phyloP scores from a whole-genome alignment of 2,329 filamentous ascomycete genomes.

The Aspergillus pseudoviridinutans region DNA sequence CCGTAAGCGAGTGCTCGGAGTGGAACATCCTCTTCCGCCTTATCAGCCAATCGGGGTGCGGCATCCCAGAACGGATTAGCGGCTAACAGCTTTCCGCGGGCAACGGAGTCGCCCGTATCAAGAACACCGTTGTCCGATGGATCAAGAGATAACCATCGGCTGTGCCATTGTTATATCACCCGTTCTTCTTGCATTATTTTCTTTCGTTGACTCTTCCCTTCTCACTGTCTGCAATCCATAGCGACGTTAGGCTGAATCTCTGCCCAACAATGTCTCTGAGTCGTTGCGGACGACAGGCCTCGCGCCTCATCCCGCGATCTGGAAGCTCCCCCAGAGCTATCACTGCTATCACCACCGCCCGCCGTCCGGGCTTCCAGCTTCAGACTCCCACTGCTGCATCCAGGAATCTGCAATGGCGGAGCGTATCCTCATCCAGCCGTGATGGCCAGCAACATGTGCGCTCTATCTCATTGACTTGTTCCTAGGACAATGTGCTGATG shows the following conservation, averaged over 20 bases:
- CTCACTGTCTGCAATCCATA: background rate
- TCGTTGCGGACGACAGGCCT: conserved; percentile 34
- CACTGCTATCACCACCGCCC: conserved; percentile 16
- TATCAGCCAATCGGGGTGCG: conserved; percentile 11
- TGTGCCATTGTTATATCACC: background rate
- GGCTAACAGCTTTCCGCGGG: conserved; percentile 33
- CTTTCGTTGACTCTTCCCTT: conserved; percentile 2
- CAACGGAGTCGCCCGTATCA: conserved; percentile 26
- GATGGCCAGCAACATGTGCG: conserved; percentile 42
- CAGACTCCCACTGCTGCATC: conserved; percentile 7
- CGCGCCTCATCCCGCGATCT: conserved; percentile 29
- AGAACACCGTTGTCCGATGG: conserved; percentile 15
- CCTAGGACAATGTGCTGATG: conserved; percentile 5
- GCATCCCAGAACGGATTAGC: conserved; percentile 20
- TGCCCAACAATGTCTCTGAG: conserved; percentile 29
- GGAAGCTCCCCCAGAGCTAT: conserved; percentile 28
- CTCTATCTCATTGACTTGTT: background rate
- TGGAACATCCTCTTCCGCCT: conserved; percentile 7
- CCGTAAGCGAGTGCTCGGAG: background rate
- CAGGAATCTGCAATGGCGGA: conserved; percentile 29
- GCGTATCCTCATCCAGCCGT: conserved; percentile 35
- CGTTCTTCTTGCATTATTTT: background rate
- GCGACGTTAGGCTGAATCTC: background rate
- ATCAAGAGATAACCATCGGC: conserved; percentile 5
- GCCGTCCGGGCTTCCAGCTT: conserved; percentile 19